Conservation (phyloP, 495 filamentous ascomycete genomes). For the Annulohypoxylon moriforme region DNA sequence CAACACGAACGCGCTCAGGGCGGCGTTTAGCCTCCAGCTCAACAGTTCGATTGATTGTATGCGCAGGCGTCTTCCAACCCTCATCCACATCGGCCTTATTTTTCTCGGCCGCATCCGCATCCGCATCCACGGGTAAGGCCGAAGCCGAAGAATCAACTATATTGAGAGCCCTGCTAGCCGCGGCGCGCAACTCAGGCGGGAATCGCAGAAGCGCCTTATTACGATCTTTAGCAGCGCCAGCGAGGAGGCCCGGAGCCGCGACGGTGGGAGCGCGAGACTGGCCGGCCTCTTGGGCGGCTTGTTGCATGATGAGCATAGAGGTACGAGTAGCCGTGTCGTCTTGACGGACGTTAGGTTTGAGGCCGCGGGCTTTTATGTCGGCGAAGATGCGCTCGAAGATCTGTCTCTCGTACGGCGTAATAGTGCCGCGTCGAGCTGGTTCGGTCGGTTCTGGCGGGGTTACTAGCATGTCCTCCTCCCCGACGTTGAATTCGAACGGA, state of each 20-base stretch:
- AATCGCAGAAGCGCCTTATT: slow-evolving; percentile 54
- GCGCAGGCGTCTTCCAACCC: slow-evolving; percentile 37
- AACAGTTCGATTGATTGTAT: slow-evolving; percentile 42
- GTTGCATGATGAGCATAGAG: slow-evolving; percentile 52
- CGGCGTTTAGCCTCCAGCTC: slow-evolving; percentile 53
- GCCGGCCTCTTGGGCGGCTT: slow-evolving; percentile 44
- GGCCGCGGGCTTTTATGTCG: slow-evolving; percentile 57
- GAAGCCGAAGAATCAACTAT: slow-evolving; percentile 37
- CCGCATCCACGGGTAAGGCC: neutral
- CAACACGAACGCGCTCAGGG: slow-evolving; percentile 58
- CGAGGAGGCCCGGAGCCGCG: slow-evolving; percentile 10
- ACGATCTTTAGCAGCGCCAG: slow-evolving; percentile 42
- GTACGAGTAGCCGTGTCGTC: neutral
- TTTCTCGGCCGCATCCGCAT: slow-evolving; percentile 11
- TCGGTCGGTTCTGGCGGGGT: neutral
- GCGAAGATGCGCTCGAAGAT: slow-evolving; percentile 70
- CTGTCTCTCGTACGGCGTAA: slow-evolving; percentile 65
- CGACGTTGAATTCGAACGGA: slow-evolving; percentile 51
- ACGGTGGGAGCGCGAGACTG: slow-evolving; percentile 26
- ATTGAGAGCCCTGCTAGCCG: slow-evolving; percentile 52
- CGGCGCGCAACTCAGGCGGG: slow-evolving; percentile 53
- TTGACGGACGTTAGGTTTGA: slow-evolving; percentile 28
- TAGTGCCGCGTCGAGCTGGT: slow-evolving; percentile 55
- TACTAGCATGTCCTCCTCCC: slow-evolving; percentile 14
- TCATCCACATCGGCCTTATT: slow-evolving; percentile 46